Conservation (phyloP, 805 yeast genomes). For the Alloascoidea hylecoeti region DNA sequence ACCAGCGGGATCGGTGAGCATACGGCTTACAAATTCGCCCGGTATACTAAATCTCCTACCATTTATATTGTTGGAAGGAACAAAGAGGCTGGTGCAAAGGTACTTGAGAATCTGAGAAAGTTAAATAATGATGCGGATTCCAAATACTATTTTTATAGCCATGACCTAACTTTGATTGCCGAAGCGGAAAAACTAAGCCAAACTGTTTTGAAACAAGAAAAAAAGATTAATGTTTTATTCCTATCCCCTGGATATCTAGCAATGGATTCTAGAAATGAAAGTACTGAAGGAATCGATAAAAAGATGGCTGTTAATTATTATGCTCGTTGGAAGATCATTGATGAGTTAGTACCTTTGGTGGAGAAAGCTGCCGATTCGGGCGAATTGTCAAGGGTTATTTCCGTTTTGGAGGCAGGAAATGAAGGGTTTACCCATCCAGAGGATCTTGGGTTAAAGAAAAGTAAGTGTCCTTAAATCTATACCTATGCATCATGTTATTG, state of each 20-base stretch:
- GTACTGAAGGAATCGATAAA: conserved; percentile 13
- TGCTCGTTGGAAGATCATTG: conserved; percentile 12
- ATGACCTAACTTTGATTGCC: conserved; percentile 3
- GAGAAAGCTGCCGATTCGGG: conserved; percentile 8
- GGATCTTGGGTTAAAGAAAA: conserved; percentile 13
- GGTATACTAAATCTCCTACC: conserved; percentile 10
- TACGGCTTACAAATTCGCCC: conserved; percentile 13
- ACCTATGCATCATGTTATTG: no score
- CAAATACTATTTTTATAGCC: conserved; percentile 9
- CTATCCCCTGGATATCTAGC: conserved; percentile 7
- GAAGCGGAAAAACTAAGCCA: conserved; percentile 4
- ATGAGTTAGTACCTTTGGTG: conserved; percentile 11
- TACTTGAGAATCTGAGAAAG: conserved; percentile 8
- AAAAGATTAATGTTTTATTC: conserved; percentile 7
- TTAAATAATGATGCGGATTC: conserved; percentile 8
- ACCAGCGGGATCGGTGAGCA: conserved; percentile 16
- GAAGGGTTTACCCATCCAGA: conserved; percentile 10
- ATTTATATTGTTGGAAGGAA: conserved; percentile 15
- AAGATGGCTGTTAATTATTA: conserved; percentile 14
- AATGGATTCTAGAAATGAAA: conserved; percentile 21
- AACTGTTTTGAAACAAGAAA: conserved; percentile 5
- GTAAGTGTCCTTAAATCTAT: background rate
- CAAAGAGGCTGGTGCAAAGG: conserved; percentile 10
- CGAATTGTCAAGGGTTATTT: conserved; percentile 13
- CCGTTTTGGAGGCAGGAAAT: conserved; percentile 12